Conservation (phyloP, 1,284 basidiomycete genomes). For the Boletus semigastroideus region DNA sequence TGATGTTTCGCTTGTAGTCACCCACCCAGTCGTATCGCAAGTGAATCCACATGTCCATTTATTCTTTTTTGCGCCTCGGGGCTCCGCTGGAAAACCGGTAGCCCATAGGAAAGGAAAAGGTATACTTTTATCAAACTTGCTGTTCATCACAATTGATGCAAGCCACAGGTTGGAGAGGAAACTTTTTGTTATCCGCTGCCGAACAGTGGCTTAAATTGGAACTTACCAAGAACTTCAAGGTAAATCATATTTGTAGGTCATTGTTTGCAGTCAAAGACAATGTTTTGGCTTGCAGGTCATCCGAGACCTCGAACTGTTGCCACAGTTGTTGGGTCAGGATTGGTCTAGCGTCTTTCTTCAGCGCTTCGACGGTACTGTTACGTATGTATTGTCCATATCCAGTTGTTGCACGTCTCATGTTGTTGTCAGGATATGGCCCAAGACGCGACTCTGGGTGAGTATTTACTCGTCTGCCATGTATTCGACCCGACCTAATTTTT, state of each 20-base stretch:
- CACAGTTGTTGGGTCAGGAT: conserved; percentile 87
- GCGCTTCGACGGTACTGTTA: conserved; percentile 79
- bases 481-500: conserved; percentile 8
- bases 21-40: conserved; percentile 93
- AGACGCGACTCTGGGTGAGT: conserved; percentile 70
- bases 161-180: conserved; percentile 84
- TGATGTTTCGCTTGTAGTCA: conserved; percentile 54
- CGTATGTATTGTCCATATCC: conserved; percentile 48
- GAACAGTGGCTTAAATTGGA: conserved; percentile 95
- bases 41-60: conserved; percentile 97
- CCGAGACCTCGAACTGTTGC: conserved; percentile 88
- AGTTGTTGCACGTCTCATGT: conserved; percentile 32
- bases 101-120: conserved; percentile 92
- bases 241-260: conserved; percentile 18
- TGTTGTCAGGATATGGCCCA: conserved; percentile 77
- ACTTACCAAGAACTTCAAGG: conserved; percentile 93
- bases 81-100: conserved; percentile 92
- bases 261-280: not conserved
- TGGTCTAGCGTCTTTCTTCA: conserved; percentile 96
- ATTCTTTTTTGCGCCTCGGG: conserved; percentile 96
- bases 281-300: conserved; percentile 57
- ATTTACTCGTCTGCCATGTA: not conserved
- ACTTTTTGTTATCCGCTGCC: conserved; percentile 88
- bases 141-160: not conserved
- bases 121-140: conserved; percentile 21